These are phyloP conservation scores for Nymphaea thermarum DNA, from an alignment of 164 flowering plant genomes.

Conservation along the genomic window DNA sequence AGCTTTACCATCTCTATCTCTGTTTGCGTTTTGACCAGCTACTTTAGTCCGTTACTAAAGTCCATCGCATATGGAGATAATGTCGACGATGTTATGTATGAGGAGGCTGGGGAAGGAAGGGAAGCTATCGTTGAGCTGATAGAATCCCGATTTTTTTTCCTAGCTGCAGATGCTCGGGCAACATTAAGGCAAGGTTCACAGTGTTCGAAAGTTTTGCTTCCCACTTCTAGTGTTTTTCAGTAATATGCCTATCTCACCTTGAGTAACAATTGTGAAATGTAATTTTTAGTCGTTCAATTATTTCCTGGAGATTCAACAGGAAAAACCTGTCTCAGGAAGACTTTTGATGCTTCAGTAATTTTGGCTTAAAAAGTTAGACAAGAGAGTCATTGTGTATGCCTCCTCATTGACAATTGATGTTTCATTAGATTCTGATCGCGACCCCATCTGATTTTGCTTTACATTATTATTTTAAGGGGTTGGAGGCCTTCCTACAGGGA, in stretches of 20 bases:
- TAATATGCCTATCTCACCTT: background rate
- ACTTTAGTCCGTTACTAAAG: conserved; percentile 81
- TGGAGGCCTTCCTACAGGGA: conserved; percentile 89
- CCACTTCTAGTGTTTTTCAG: too few relatives aligned
- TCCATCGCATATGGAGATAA: conserved; percentile 37
- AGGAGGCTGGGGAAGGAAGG: conserved; percentile 51
- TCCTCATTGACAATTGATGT: background rate
- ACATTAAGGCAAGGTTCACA: conserved; percentile 51
- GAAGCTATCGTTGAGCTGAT: conserved; percentile 52
- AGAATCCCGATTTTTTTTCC: conserved; percentile 73
- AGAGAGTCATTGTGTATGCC: too few relatives aligned
- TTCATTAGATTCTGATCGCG: background rate
- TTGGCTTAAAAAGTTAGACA: background rate
- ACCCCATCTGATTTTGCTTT: background rate
- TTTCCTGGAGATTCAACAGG: background rate
- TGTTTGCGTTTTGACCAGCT: conserved; percentile 27
- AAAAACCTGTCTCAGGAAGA: background rate
- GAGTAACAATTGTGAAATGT: background rate
- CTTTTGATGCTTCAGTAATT: background rate
- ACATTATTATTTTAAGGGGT: conserved; percentile 37
- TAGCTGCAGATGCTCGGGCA: conserved; percentile 90
- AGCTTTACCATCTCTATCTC: too few relatives aligned
- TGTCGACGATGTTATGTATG: conserved; percentile 40
- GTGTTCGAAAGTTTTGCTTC: background rate
- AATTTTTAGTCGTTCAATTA: background rate